Evolutionary conservation across 2,329 filamentous ascomycete genomes (phyloP), one percentile per base, ranked within the genome.

Genomic region (Epichloe baconii): DNA sequence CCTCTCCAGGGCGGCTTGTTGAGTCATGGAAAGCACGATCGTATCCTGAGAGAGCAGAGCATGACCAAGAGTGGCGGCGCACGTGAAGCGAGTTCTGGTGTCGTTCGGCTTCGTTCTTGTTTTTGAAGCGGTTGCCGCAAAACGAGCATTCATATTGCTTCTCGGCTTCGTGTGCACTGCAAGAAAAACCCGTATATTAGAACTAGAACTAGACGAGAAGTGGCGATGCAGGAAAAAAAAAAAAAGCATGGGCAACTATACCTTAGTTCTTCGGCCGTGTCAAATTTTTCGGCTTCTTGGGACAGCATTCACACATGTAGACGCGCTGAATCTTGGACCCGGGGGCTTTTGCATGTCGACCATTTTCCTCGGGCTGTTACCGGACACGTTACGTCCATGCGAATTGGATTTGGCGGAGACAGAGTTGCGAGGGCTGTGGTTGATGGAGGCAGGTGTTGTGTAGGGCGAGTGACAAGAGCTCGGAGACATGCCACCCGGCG

Each of bases 211-310:
- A 38, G 23, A 17, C 35, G 15, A 19, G 34, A 31, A 31, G 8
- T 31, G 8, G 26, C 26, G 0, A 31, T 31, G 26, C 1, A 11
- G 26, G 1, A 1, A 6, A 23, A 6, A 6, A 6, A 0, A 4
- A 31, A 11, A 11, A 31, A 10, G 23, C 26, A n/a, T 8, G 43
- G 14, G 11, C 3, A 44, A 43, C 10, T 82, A 70, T 80, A 95
- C 90, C 82, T 82, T 51, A 97, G 73, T 58, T 95, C 88, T 56
- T 91, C 85, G 55, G 81, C 76, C 4, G 81, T 87, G 58, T 94
- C 88, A 61, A 96, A 96, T 63, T 94, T 95, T 94, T 95, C 1
- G 90, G 90, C 69, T 96, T 96, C 69, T 96, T 96, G 0, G 89
- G 90, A 68, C 90, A 97, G 66, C 91, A 97, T 62, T 95, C 88